Percentiles rank a stretch among this genome's conserved stretches.
These are phyloP conservation scores for Peziza echinospora DNA, from an alignment of 495 filamentous ascomycete genomes.

Conservation along the genomic window DNA sequence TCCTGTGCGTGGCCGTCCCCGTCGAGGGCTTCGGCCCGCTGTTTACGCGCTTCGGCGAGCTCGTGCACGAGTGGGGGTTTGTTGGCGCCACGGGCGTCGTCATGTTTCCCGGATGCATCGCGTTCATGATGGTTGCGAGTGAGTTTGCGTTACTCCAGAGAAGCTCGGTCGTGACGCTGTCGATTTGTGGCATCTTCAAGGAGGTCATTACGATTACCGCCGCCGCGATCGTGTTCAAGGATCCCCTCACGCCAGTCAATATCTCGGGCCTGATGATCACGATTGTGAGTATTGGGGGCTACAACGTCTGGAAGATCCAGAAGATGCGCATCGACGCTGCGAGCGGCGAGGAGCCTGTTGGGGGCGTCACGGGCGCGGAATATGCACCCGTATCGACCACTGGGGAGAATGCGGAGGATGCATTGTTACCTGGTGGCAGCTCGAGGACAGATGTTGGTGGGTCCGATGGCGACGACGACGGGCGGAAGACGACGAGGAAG, in stretches of 20 bases:
- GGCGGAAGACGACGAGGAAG: too few species aligned
- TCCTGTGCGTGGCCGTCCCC: constrained; percentile 60
- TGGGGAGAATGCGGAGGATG: too few species aligned
- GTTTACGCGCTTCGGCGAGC: constrained; percentile 33
- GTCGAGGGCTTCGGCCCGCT: constrained; percentile 61
- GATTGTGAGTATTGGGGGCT: constrained; percentile 60
- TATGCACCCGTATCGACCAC: too few species aligned
- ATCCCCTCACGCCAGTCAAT: constrained; percentile 76
- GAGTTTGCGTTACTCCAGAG: constrained; percentile 92
- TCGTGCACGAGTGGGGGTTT: constrained; percentile 45
- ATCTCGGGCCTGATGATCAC: constrained; percentile 72
- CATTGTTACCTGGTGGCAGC: too few species aligned
- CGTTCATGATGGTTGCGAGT: constrained; percentile 88
- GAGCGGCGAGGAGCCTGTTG: too few species aligned
- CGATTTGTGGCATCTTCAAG: constrained; percentile 96
- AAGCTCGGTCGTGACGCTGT: constrained; percentile 85
- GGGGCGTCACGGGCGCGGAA: too few species aligned
- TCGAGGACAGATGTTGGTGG: too few species aligned
- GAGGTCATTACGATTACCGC: constrained; percentile 92
- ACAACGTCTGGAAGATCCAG: constrained; percentile 84
- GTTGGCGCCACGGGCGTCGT: constrained; percentile 37
- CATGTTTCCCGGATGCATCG: constrained; percentile 74
- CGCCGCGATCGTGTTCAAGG: constrained; percentile 72
- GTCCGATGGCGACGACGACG: too few species aligned
- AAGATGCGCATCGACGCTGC: constrained; percentile 79